Evolutionary conservation across 306 rosid species (phyloP).

Genomic region (Datisca glomerata): DNA sequence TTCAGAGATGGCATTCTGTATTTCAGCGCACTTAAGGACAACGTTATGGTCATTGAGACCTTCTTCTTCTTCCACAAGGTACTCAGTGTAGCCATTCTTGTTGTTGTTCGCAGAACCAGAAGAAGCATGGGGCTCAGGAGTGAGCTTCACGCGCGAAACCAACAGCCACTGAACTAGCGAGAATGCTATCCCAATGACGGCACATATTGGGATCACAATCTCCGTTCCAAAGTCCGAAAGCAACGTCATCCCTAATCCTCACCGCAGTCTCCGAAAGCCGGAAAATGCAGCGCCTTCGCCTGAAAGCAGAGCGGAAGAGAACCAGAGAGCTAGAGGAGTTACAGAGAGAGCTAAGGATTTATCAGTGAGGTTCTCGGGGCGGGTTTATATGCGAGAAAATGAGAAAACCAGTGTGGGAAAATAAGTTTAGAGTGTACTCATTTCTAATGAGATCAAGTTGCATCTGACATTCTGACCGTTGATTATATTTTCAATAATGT

Average conservation of each 20-base stretch:
- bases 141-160: constrained; percentile 58
- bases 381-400: too few species aligned
- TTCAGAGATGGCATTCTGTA: constrained; percentile 68
- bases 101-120: constrained; percentile 17
- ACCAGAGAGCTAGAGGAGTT: too few species aligned
- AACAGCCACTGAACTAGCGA: constrained; percentile 52
- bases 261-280: too few species aligned
- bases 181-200: constrained; percentile 52
- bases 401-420: too few species aligned
- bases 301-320: not conserved
- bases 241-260: constrained; percentile 37
- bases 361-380: too few species aligned
- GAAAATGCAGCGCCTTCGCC: constrained; percentile 25
- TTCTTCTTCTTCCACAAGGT: constrained; percentile 60
- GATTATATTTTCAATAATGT: too few species aligned
- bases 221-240: constrained; percentile 47
- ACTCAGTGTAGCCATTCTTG: constrained; percentile 51
- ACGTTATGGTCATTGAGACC: constrained; percentile 62
- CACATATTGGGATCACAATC: constrained; percentile 49
- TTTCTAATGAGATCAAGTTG: too few species aligned
- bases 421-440: too few species aligned
- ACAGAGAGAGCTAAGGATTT: too few species aligned
- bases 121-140: constrained; percentile 31
- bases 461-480: too few species aligned
- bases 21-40: constrained; percentile 60